Percentiles rank a stretch among this genome's conserved stretches.
These are phyloP conservation scores for Phytopythium mirpurense DNA, from an alignment of 352 stramenopile species.

Conservation along the genomic window DNA sequence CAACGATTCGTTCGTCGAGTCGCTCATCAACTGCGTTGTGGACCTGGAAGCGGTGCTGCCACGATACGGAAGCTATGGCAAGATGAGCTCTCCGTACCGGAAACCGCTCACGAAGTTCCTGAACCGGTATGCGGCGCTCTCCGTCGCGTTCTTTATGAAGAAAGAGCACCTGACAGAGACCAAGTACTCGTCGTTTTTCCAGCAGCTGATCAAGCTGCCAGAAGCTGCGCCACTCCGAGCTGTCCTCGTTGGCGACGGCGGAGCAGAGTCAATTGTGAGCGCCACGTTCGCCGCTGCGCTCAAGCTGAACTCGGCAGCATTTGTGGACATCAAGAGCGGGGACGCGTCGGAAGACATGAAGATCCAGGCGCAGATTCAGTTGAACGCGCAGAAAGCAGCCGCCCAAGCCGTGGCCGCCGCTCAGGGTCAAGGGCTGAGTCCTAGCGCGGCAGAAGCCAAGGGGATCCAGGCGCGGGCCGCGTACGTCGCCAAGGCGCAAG, in stretches of 20 bases:
- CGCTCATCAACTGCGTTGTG: conserved; percentile 93
- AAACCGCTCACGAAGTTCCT: conserved; percentile 91
- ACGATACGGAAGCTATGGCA: conserved; percentile 86
- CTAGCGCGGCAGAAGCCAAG: conserved; percentile 60
- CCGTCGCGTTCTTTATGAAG: conserved; percentile 87
- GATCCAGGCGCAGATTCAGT: conserved; percentile 80
- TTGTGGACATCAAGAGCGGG: conserved; percentile 28
- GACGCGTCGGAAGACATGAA: conserved; percentile 64
- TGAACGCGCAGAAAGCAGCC: conserved; percentile 81
- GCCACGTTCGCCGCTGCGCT: conserved; percentile 88
- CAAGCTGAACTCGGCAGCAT: conserved; percentile 39
- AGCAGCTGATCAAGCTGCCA: conserved; percentile 90
- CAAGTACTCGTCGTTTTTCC: conserved; percentile 93
- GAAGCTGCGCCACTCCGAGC: conserved; percentile 84
- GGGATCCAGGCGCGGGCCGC: conserved; percentile 80
- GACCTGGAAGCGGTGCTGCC: conserved; percentile 91
- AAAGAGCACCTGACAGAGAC: conserved; percentile 73
- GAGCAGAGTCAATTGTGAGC: conserved; percentile 87
- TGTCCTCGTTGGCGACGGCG: conserved; percentile 85
- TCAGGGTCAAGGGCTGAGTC: conserved; percentile 73
- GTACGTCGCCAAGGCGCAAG: conserved; percentile 81
- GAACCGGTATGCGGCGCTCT: conserved; percentile 87
- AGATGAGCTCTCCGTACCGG: conserved; percentile 90
- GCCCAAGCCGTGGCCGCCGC: conserved; percentile 72
- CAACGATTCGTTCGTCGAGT: conserved; percentile 93